A percentile compares a stretch with the other conserved stretches of the same genome.
Conservation (phyloP, 2,329 filamentous ascomycete genomes). For the Penicillium thymicola region DNA sequence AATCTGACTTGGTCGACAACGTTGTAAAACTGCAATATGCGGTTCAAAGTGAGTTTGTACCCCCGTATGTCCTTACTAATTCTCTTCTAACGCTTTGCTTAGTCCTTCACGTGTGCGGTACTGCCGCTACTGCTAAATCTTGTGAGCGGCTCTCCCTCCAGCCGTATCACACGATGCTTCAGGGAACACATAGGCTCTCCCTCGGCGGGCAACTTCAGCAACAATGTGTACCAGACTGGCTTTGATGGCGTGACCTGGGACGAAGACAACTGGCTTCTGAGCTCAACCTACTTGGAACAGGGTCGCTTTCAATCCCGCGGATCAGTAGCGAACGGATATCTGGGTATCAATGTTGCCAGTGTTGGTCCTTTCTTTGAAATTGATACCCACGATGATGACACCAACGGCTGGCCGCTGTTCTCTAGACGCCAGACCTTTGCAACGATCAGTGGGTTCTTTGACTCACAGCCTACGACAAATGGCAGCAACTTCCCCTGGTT, state of each 20-base stretch:
- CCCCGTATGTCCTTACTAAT: neutral
- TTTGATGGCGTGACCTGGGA: constrained; percentile 58
- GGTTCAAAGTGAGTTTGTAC: constrained; percentile 15
- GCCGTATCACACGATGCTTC: constrained; percentile 21
- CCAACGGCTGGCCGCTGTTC: constrained; percentile 67
- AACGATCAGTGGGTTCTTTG: constrained; percentile 66
- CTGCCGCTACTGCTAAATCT: constrained; percentile 17
- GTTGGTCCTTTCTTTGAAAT: constrained; percentile 62
- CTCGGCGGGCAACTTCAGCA: constrained; percentile 11
- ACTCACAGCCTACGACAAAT: constrained; percentile 57
- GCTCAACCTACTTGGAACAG: constrained; percentile 53
- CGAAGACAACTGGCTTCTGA: constrained; percentile 55
- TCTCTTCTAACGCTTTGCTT: constrained; percentile 3
- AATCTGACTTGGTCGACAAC: neutral
- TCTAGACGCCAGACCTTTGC: constrained; percentile 62
- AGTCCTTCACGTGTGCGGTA: constrained; percentile 12
- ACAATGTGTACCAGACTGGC: constrained; percentile 46
- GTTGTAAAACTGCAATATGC: constrained; percentile 16
- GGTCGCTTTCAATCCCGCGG: constrained; percentile 61
- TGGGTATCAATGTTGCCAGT: constrained; percentile 63
- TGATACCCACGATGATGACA: constrained; percentile 53
- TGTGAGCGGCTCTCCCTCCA: constrained; percentile 10
- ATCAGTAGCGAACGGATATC: constrained; percentile 61
- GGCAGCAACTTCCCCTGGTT: constrained; percentile 66
- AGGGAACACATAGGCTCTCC: constrained; percentile 17